phyloP scores from a whole-genome alignment of 2,329 filamentous ascomycete species.

The Monosporascus sp. region DNA sequence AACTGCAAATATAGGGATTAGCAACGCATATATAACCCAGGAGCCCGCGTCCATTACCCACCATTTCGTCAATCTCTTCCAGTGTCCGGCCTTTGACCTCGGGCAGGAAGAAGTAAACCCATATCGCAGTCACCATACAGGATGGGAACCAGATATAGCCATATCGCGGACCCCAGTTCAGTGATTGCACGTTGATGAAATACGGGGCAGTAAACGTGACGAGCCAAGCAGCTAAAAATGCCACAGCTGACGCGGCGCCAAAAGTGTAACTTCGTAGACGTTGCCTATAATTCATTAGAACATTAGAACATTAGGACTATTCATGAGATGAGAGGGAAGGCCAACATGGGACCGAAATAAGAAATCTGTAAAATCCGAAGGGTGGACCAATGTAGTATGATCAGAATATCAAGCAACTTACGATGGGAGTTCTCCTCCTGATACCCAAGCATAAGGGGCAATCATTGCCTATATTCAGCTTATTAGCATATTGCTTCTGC shows the following conservation, averaged over 20 bases:
- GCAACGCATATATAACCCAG: neutral
- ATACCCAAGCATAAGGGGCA: slow-evolving; percentile 45
- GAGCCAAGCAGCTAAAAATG: slow-evolving; percentile 45
- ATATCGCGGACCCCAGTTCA: slow-evolving; percentile 47
- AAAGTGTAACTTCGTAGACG: slow-evolving; percentile 47
- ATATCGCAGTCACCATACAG: slow-evolving; percentile 16
- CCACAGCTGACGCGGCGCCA: slow-evolving; percentile 40
- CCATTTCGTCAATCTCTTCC: slow-evolving; percentile 44
- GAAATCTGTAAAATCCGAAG: no score
- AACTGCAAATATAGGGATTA: slow-evolving; percentile 7
- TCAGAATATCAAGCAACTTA: neutral
- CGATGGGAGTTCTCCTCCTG: slow-evolving; percentile 47
- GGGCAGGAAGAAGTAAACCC: slow-evolving; percentile 39
- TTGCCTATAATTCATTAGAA: slow-evolving; percentile 20
- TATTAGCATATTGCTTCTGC: neutral
- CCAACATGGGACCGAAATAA: no score
- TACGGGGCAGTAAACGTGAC: slow-evolving; percentile 49
- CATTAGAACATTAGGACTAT: neutral
- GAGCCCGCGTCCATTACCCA: slow-evolving; percentile 7
- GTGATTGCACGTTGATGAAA: slow-evolving; percentile 44
- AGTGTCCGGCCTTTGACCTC: slow-evolving; percentile 41
- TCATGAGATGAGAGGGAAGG: no score
- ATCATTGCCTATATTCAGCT: slow-evolving; percentile 32
- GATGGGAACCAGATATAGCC: slow-evolving; percentile 44
- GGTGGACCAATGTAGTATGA: no score